Evolutionary conservation across 805 yeast genomes (phyloP).

Genomic region (Priceomyces melissophilus): DNA sequence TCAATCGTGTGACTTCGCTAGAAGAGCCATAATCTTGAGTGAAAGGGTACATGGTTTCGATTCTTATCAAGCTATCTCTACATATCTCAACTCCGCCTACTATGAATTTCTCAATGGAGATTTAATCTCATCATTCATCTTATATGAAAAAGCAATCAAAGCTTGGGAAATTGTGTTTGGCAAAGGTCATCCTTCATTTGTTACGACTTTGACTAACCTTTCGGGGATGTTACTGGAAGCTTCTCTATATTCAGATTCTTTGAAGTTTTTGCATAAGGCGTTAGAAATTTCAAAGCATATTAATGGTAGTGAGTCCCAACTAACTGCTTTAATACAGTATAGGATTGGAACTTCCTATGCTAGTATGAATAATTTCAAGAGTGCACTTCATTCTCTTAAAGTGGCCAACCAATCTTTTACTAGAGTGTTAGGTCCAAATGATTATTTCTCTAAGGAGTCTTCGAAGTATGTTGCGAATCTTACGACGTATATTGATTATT

Average conservation of each 20-base stretch:
- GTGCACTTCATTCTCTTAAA: constrained; percentile 54
- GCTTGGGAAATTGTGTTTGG: constrained; percentile 60
- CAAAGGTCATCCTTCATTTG: constrained; percentile 64
- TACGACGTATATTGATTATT: constrained; percentile 43
- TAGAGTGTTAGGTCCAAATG: constrained; percentile 61
- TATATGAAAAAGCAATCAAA: constrained; percentile 57
- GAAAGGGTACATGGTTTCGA: constrained; percentile 85
- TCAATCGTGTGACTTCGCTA: constrained; percentile 61
- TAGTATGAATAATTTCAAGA: constrained; percentile 47
- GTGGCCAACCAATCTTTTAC: constrained; percentile 57
- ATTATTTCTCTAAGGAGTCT: constrained; percentile 64
- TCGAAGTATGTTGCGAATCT: constrained; percentile 62
- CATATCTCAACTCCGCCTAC: constrained; percentile 71
- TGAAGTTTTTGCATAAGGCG: constrained; percentile 51
- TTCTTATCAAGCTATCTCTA: constrained; percentile 67
- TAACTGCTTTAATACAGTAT: constrained; percentile 63
- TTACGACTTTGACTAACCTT: constrained; percentile 60
- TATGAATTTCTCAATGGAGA: constrained; percentile 63
- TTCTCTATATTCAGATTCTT: constrained; percentile 41
- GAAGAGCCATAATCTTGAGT: constrained; percentile 66
- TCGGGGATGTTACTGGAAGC: constrained; percentile 56
- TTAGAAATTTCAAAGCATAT: constrained; percentile 46
- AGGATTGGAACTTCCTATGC: constrained; percentile 53
- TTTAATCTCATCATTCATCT: constrained; percentile 56
- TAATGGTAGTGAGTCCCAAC: constrained; percentile 58